These are phyloP conservation scores for Phytophthora pinifolia DNA, from an alignment of 352 stramenopile genomes.

Conservation along the genomic window DNA sequence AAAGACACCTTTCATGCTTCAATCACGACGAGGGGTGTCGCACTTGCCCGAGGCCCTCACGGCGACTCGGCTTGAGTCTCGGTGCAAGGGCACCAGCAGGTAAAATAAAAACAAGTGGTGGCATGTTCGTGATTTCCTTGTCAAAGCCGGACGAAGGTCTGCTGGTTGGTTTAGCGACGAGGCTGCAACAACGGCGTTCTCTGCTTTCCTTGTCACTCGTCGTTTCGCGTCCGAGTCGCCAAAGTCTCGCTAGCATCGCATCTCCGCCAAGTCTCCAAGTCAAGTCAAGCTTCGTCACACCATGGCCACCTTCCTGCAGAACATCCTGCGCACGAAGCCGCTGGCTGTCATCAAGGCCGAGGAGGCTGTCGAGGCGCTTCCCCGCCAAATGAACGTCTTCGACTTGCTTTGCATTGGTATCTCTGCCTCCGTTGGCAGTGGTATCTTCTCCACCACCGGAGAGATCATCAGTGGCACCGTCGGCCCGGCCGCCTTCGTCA, in stretches of 20 bases:
- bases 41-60: slow-evolving; percentile 6
- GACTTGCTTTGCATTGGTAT: slow-evolving; percentile 92
- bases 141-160: slow-evolving; percentile 22
- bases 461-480: slow-evolving; percentile 74
- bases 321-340: slow-evolving; percentile 75
- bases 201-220: slow-evolving; percentile 16
- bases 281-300: slow-evolving; percentile 5
- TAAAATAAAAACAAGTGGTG: slow-evolving; percentile 29
- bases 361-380: slow-evolving; percentile 65
- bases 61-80: neutral
- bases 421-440: slow-evolving; percentile 90
- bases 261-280: neutral
- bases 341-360: slow-evolving; percentile 75
- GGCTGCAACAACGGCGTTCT: neutral
- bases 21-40: slow-evolving; percentile 14
- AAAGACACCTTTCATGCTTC: slow-evolving; percentile 15
- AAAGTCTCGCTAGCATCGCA: no score
- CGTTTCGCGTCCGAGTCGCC: slow-evolving; percentile 12
- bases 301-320: slow-evolving; percentile 45
- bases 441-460: slow-evolving; percentile 89
- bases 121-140: slow-evolving; percentile 14
- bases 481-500: slow-evolving; percentile 80
- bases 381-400: slow-evolving; percentile 75
- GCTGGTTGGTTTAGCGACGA: slow-evolving; percentile 26
- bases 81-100: slow-evolving; percentile 8